A percentile compares a stretch with the other conserved stretches of the same genome.
Evolutionary conservation across 331 rosid genomes (phyloP).

Genomic region (Telfairia occidentalis): DNA sequence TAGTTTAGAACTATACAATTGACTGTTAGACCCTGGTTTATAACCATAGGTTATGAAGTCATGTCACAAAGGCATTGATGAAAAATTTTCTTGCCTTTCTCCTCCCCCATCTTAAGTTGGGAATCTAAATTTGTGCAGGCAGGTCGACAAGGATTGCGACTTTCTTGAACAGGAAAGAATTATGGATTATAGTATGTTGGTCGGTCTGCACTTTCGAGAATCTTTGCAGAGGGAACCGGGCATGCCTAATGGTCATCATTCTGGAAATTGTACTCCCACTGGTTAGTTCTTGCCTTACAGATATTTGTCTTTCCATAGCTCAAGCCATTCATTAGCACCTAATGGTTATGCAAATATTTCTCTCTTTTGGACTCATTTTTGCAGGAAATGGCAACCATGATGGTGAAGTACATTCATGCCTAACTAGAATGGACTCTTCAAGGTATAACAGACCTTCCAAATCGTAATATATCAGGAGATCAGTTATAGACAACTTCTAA

Average conservation of each 20-base stretch:
- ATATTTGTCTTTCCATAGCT: background rate
- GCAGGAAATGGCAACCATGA: slow-evolving; percentile 27
- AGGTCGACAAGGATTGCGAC: slow-evolving; percentile 86
- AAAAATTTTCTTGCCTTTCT: background rate
- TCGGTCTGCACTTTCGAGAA: slow-evolving; percentile 84
- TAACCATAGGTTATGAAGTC: background rate
- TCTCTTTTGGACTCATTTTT: slow-evolving; percentile 7
- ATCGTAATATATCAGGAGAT: background rate
- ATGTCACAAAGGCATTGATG: background rate
- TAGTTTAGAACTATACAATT: background rate
- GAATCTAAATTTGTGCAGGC: slow-evolving; percentile 44
- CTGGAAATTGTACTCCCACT: slow-evolving; percentile 28
- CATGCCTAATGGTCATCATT: slow-evolving; percentile 21
- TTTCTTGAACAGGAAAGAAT: slow-evolving; percentile 90
- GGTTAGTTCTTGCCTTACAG: slow-evolving; percentile 20
- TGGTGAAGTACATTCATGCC: slow-evolving; percentile 22
- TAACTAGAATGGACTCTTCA: slow-evolving; percentile 32
- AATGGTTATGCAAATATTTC: background rate
- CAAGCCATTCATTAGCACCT: background rate
- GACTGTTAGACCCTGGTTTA: background rate
- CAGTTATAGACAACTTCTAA: background rate
- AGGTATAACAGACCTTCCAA: background rate
- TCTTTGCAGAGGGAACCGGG: slow-evolving; percentile 23
- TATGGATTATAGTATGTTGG: slow-evolving; percentile 93
- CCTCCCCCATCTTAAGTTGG: background rate